These are phyloP conservation scores for Diutina rugosa DNA, from an alignment of 1,139 yeast species.

Conservation along the genomic window DNA sequence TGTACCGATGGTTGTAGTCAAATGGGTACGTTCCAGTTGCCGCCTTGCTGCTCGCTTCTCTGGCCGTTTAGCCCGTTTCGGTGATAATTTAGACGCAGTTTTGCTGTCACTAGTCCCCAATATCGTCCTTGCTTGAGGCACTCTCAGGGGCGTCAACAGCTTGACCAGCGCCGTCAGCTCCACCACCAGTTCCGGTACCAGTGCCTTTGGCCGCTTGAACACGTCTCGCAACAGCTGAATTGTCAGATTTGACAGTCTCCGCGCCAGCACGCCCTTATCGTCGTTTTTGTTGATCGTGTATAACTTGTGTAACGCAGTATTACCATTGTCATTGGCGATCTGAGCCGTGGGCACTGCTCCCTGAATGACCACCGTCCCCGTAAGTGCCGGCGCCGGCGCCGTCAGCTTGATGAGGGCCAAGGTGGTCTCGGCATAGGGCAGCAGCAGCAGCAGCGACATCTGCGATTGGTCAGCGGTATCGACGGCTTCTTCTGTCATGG, in stretches of 20 bases:
- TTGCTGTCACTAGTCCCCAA: background rate
- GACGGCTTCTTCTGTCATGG: background rate
- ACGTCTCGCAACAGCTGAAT: background rate
- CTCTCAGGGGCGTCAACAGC: background rate
- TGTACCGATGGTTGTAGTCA: background rate
- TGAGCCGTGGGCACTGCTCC: background rate
- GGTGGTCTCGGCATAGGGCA: background rate
- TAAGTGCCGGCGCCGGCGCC: background rate
- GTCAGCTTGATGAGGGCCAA: background rate
- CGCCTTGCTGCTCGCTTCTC: background rate
- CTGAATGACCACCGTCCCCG: background rate
- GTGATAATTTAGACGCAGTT: background rate
- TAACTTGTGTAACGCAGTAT: conserved; percentile 26
- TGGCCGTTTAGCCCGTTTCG: background rate
- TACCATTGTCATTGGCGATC: conserved; percentile 10
- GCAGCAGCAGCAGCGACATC: background rate
- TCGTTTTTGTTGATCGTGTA: conserved; percentile 26
- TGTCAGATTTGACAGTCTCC: background rate
- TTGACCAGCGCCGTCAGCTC: background rate
- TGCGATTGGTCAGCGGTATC: background rate
- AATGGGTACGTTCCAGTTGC: background rate
- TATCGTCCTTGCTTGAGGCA: background rate
- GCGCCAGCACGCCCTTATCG: conserved; percentile 11
- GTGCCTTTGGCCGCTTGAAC: background rate
- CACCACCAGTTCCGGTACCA: background rate